These are phyloP conservation scores for Apiospora arundinis DNA, from an alignment of 2,329 filamentous ascomycete genomes.

Conservation along the genomic window DNA sequence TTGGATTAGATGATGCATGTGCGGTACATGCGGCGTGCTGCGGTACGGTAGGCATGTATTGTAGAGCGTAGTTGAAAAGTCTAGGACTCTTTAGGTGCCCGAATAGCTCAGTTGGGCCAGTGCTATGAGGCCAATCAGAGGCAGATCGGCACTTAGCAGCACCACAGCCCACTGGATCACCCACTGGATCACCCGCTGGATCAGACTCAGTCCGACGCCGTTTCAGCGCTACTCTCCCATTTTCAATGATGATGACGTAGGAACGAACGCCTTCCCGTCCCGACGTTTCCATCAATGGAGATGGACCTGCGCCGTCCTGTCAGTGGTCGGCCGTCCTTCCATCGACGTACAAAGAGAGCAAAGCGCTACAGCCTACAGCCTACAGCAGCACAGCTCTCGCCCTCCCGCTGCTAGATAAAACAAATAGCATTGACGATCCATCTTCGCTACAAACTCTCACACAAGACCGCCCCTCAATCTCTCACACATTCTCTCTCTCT, in stretches of 20 bases:
- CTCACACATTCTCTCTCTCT: background rate
- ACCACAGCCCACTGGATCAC: constrained; percentile 16
- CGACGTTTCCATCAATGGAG: constrained; percentile 14
- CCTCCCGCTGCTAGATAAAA: background rate
- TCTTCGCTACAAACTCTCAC: background rate
- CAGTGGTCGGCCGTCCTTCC: background rate
- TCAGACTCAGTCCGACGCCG: constrained; percentile 15
- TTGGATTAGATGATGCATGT: background rate
- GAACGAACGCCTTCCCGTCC: background rate
- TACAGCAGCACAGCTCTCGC: background rate
- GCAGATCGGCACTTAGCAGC: constrained; percentile 9
- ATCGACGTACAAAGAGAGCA: background rate
- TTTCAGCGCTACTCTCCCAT: constrained; percentile 20
- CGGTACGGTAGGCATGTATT: background rate
- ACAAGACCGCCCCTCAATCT: constrained; percentile 7
- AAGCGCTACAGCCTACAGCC: no score
- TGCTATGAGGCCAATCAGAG: background rate
- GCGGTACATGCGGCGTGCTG: background rate
- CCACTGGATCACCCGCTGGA: constrained; percentile 17
- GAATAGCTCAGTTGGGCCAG: constrained; percentile 10
- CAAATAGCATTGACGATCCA: constrained; percentile 11
- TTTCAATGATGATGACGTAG: constrained; percentile 20
- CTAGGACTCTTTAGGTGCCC: background rate
- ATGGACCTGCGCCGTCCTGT: background rate
- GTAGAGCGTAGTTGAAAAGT: background rate